Evolutionary conservation across 371 early-diverging fungal species (phyloP).

Genomic region (Mortierella sp.): DNA sequence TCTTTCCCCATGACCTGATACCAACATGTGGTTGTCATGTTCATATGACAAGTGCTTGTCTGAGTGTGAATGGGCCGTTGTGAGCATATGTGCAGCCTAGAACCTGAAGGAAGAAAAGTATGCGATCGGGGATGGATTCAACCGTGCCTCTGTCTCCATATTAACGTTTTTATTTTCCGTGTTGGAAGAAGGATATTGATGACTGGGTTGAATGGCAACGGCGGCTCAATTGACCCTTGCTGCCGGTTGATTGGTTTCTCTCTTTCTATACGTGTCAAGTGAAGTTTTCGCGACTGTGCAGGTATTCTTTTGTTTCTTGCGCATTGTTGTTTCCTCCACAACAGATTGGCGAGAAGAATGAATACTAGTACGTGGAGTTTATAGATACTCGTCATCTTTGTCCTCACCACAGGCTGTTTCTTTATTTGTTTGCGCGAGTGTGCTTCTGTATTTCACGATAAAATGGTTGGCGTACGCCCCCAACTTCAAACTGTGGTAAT

Average conservation of each 20-base stretch:
- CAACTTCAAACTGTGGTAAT: too few relatives aligned
- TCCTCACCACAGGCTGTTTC: too few relatives aligned
- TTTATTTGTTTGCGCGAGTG: too few relatives aligned
- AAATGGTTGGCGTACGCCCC: too few relatives aligned
- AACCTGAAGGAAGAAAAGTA: background rate
- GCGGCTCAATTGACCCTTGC: conserved; percentile 1
- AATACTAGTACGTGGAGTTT: too few relatives aligned
- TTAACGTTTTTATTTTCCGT: background rate
- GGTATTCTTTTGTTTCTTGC: too few relatives aligned
- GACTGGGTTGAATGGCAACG: background rate
- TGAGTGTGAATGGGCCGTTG: background rate
- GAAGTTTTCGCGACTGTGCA: too few relatives aligned
- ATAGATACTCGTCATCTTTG: too few relatives aligned
- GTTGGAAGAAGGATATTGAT: background rate
- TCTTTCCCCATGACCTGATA: background rate
- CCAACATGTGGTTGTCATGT: background rate
- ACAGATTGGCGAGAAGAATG: too few relatives aligned
- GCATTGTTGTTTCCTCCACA: too few relatives aligned
- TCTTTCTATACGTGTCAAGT: background rate
- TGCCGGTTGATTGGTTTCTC: background rate
- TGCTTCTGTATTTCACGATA: too few relatives aligned
- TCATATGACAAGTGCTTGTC: background rate
- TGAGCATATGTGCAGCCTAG: background rate
- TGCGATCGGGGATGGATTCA: conserved; percentile 6
- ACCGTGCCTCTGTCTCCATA: background rate